A percentile compares a stretch with the other conserved stretches of the same genome.
Evolutionary conservation across 257 asterid genomes (phyloP).

Genomic region (Cynanchum wilfordii): DNA sequence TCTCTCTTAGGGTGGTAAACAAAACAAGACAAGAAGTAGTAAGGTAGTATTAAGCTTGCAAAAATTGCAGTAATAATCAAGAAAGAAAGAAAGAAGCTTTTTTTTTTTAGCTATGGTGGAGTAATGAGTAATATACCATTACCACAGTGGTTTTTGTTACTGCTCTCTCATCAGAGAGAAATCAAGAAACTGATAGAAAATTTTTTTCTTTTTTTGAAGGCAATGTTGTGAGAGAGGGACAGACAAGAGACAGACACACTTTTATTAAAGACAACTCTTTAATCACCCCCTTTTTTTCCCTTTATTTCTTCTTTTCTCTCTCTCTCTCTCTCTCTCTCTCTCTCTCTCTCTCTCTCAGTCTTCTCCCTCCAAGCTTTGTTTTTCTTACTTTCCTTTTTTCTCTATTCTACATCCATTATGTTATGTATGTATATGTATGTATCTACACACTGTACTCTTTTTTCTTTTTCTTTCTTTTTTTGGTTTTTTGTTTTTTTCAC

Average conservation of each 20-base stretch:
- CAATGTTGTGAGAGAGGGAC: slow-evolving; percentile 15
- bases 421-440: too few relatives aligned
- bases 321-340: not conserved
- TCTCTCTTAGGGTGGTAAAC: not conserved
- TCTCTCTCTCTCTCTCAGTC: too few relatives aligned
- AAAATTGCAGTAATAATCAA: not conserved
- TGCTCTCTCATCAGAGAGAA: not conserved
- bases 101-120: not conserved
- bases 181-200: not conserved
- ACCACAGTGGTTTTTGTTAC: not conserved
- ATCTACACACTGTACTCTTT: too few relatives aligned
- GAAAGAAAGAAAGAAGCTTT: not conserved
- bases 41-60: too few relatives aligned
- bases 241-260: slow-evolving; percentile 22
- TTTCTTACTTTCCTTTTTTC: too few relatives aligned
- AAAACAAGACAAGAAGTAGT: not conserved
- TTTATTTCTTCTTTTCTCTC: not conserved
- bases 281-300: not conserved
- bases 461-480: too few relatives aligned
- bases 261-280: slow-evolving; percentile 18
- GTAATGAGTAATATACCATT: not conserved
- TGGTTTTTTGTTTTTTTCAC: too few relatives aligned
- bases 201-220: not conserved
- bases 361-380: too few relatives aligned
- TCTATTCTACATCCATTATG: too few relatives aligned